A percentile compares a stretch with the other conserved stretches of the same genome.
Evolutionary conservation across 208 protist genomes (phyloP).

Genomic region (Acanthamoeba lenticulata): DNA sequence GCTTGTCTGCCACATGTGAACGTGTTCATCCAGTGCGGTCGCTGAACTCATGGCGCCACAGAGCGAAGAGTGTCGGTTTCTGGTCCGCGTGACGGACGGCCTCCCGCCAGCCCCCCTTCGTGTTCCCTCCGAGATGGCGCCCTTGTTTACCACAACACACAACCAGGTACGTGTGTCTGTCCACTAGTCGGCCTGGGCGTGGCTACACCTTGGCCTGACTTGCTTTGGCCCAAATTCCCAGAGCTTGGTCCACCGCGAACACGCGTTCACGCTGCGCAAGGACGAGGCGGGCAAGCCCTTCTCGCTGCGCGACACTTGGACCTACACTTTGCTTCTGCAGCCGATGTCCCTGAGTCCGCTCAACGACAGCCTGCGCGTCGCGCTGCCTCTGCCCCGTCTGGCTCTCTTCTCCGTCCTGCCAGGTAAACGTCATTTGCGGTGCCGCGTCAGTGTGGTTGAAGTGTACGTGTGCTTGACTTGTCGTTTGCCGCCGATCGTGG

Average conservation of each 20-base stretch:
- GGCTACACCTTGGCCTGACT: neutral
- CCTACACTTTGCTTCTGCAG: neutral
- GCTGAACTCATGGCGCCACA: neutral
- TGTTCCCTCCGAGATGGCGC: neutral
- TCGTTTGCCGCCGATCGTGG: too few relatives aligned
- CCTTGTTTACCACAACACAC: neutral
- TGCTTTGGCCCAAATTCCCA: neutral
- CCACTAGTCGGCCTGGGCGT: too few relatives aligned
- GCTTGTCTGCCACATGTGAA: neutral
- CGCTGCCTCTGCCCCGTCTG: neutral
- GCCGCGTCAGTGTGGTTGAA: too few relatives aligned
- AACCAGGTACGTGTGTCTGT: neutral
- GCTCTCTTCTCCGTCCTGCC: neutral
- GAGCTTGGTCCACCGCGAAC: neutral
- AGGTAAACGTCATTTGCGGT: neutral
- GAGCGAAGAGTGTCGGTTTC: neutral
- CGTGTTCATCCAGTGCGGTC: neutral
- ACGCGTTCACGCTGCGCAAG: neutral
- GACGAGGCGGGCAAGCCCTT: neutral
- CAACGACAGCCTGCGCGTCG: neutral
- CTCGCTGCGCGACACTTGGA: neutral
- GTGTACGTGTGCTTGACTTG: too few relatives aligned
- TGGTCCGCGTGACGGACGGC: neutral
- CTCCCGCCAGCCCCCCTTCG: neutral
- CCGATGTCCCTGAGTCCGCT: neutral